Conservation (phyloP, 164 flowering plant species). For the Cinnamomum chago region DNA sequence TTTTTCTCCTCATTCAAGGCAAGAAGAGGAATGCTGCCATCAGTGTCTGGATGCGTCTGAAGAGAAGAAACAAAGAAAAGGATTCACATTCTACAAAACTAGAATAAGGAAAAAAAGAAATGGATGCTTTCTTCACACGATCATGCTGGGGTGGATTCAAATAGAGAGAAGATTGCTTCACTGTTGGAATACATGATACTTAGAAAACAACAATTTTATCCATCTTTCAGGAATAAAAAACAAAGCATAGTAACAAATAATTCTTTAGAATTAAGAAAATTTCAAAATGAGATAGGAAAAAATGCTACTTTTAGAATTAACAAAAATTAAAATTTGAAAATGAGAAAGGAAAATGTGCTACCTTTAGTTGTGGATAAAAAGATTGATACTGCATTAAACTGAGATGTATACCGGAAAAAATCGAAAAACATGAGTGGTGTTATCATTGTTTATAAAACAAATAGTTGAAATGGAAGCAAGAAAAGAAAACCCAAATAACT, state of each 20-base stretch:
- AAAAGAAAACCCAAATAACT: no score
- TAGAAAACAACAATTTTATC: neutral
- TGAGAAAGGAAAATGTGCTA: neutral
- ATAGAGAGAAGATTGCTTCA: neutral
- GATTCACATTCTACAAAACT: neutral
- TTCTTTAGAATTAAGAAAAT: neutral
- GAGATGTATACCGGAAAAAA: neutral
- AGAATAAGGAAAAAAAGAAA: neutral
- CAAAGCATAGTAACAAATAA: neutral
- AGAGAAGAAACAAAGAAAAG: neutral
- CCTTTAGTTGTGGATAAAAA: neutral
- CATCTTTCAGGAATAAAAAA: neutral
- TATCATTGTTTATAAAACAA: no score
- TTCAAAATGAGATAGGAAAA: neutral
- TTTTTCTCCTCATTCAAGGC: conserved; percentile 41
- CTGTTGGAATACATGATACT: neutral
- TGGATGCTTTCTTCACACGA: neutral
- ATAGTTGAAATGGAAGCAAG: no score
- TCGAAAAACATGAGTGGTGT: neutral
- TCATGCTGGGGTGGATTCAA: neutral
- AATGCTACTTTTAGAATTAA: neutral
- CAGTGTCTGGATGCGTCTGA: conserved; percentile 29
- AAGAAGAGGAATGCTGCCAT: conserved; percentile 40
- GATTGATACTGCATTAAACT: neutral
- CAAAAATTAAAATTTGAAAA: neutral